Conservation (phyloP, 345 rosid species). For the Salix brachista region DNA sequence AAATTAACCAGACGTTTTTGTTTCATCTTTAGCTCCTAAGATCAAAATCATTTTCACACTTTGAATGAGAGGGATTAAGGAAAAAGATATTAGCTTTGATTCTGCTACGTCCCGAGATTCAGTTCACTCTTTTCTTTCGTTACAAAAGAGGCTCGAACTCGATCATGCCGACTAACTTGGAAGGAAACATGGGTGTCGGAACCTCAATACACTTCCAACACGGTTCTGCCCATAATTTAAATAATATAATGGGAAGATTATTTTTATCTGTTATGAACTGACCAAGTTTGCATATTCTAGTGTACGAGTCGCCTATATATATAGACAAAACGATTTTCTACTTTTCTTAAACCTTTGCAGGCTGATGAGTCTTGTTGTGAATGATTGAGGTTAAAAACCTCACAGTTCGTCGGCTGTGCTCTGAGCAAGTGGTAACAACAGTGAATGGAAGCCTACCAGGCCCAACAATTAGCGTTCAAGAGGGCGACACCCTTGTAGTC, state of each 20-base stretch:
- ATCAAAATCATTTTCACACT: too few relatives aligned
- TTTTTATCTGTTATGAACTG: neutral
- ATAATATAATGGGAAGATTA: neutral
- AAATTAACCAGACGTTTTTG: too few relatives aligned
- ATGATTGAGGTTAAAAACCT: constrained; percentile 62
- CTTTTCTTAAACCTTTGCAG: neutral
- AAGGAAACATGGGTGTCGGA: too few relatives aligned
- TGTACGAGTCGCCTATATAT: too few relatives aligned
- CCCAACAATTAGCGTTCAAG: constrained; percentile 52
- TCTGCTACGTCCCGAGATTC: neutral
- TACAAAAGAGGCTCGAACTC: too few relatives aligned
- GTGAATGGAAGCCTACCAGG: constrained; percentile 83
- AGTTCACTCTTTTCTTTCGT: neutral
- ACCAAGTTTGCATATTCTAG: neutral
- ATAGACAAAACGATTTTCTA: neutral
- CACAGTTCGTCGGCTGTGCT: constrained; percentile 51
- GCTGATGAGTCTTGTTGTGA: neutral
- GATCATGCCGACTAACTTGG: too few relatives aligned
- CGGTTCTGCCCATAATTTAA: neutral
- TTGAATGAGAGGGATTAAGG: too few relatives aligned
- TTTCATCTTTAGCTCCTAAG: too few relatives aligned
- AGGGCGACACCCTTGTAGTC: constrained; percentile 73
- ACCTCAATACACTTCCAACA: too few relatives aligned
- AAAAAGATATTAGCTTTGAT: neutral
- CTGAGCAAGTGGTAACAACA: constrained; percentile 52